These are phyloP conservation scores for Rhododendron griersonianum DNA, from an alignment of 148 eudicot genomes.

Conservation along the genomic window DNA sequence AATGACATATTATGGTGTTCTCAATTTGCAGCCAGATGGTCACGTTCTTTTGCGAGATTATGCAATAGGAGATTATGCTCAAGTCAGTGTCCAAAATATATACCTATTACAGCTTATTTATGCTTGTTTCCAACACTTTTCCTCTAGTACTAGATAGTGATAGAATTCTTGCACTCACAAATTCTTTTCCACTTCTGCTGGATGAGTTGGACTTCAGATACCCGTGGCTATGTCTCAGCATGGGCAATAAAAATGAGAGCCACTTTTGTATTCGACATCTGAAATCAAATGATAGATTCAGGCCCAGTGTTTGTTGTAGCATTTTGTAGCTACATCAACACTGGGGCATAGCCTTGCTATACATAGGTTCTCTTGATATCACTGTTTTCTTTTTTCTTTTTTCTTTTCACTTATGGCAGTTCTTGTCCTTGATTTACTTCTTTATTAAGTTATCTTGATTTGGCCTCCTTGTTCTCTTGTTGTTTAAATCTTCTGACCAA, in stretches of 20 bases:
- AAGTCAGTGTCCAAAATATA: slow-evolving; percentile 17
- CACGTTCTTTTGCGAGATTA: slow-evolving; percentile 41
- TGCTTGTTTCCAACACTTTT: not conserved
- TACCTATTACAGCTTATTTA: not conserved
- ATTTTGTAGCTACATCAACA: not conserved
- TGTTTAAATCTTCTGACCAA: not conserved
- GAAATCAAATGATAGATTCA: not conserved
- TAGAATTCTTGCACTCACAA: not conserved
- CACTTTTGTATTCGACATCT: not conserved
- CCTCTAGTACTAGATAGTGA: not conserved
- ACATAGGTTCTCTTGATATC: not conserved
- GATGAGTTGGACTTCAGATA: not conserved
- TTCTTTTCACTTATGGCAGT: not conserved
- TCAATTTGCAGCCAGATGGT: slow-evolving; percentile 37
- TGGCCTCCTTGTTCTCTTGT: slow-evolving; percentile 1
- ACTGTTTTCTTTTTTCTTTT: not conserved
- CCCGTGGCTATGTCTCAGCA: not conserved
- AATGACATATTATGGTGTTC: not conserved
- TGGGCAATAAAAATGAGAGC: not conserved
- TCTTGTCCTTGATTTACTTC: not conserved
- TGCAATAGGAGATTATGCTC: slow-evolving; percentile 45
- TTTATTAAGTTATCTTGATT: not conserved
- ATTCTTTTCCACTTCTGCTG: not conserved
- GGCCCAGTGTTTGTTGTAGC: not conserved
- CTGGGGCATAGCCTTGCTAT: not conserved